Conservation (phyloP, 23 red algal species). For the Chondrus crispus region DNA sequence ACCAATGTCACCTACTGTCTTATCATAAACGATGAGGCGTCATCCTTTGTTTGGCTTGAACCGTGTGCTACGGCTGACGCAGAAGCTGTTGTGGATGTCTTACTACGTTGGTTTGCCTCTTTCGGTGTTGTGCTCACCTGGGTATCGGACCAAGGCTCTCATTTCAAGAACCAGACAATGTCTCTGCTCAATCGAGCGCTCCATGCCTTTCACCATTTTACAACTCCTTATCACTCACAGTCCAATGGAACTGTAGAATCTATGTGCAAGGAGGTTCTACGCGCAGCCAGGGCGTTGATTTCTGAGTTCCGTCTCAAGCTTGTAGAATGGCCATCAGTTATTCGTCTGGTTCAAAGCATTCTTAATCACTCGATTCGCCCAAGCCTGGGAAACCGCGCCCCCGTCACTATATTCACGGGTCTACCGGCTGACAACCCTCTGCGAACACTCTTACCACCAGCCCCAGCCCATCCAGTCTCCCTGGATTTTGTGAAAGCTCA, state of each 20-base stretch:
- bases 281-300: neutral
- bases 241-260: neutral
- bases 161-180: conserved; percentile 11
- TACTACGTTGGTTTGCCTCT: neutral
- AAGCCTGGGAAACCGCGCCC: neutral
- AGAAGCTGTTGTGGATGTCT: neutral
- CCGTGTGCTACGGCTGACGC: neutral
- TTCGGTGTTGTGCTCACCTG: neutral
- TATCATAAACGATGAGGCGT: neutral
- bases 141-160: neutral
- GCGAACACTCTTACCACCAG: neutral
- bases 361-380: neutral
- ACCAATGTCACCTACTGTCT: neutral
- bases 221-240: neutral
- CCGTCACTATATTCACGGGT: neutral
- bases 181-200: neutral
- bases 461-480: too few species aligned
- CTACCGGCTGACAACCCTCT: conserved; percentile 7
- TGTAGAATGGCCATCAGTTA: neutral
- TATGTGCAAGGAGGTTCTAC: neutral
- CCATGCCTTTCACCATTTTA: neutral
- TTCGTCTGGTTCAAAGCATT: neutral
- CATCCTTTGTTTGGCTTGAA: neutral
- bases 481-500: neutral
- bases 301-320: neutral